Evolutionary conservation across 1,284 basidiomycete genomes (phyloP).

Genomic region (Afroboletus lepidellus): DNA sequence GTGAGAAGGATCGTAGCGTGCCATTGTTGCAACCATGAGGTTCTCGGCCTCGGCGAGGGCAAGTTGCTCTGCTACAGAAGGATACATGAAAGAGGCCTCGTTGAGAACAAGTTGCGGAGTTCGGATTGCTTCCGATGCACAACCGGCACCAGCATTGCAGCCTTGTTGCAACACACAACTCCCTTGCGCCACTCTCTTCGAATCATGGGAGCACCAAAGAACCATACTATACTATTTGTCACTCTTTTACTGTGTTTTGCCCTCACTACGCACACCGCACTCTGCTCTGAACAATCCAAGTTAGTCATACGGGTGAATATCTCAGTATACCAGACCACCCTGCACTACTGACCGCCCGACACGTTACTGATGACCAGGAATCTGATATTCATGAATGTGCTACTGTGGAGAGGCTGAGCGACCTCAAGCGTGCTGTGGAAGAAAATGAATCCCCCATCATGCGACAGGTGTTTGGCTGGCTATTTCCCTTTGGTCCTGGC

Average conservation of each 20-base stretch:
- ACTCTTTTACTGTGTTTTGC: constrained; percentile 41
- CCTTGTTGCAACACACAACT: not conserved
- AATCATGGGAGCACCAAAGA: constrained; percentile 21
- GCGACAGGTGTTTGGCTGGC: constrained; percentile 71
- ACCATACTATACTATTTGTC: constrained; percentile 30
- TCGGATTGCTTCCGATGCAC: constrained; percentile 25
- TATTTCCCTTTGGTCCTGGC: constrained; percentile 85
- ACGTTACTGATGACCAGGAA: constrained; percentile 36
- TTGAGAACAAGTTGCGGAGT: constrained; percentile 9
- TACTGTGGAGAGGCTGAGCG: constrained; percentile 55
- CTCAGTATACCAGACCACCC: constrained; percentile 1
- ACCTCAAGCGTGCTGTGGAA: constrained; percentile 59
- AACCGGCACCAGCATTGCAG: not conserved
- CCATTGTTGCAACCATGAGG: constrained; percentile 77
- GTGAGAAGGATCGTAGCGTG: constrained; percentile 86
- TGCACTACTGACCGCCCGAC: constrained; percentile 9
- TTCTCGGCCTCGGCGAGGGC: constrained; percentile 62
- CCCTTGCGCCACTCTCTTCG: constrained; percentile 1
- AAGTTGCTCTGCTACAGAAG: constrained; percentile 38
- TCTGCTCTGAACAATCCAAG: constrained; percentile 22
- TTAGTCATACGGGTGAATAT: constrained; percentile 32
- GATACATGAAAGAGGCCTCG: constrained; percentile 20
- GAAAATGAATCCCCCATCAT: constrained; percentile 66
- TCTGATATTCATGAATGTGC: constrained; percentile 50
- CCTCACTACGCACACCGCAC: constrained; percentile 19